These are phyloP conservation scores for Cantharellus anzutake DNA, from an alignment of 768 basidiomycete species.

Conservation along the genomic window DNA sequence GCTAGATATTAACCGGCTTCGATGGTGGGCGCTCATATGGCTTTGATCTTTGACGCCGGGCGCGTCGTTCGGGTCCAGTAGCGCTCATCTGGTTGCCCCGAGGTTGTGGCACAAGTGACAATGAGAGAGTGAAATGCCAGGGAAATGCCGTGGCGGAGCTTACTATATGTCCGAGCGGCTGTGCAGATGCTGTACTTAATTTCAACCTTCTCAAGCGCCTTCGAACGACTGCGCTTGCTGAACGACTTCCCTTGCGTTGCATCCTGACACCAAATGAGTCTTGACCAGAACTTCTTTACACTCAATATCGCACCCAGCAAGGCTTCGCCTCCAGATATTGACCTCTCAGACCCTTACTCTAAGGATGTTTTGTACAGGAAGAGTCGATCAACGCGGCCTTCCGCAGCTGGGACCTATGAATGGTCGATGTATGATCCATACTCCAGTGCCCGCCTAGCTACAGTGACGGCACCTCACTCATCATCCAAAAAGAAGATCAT, in stretches of 20 bases:
- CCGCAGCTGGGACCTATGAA: constrained; percentile 21
- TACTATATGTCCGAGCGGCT: neutral
- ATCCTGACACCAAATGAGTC: constrained; percentile 5
- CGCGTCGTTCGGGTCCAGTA: neutral
- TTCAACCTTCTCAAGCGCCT: neutral
- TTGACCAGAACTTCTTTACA: constrained; percentile 77
- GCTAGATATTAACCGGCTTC: too few relatives aligned
- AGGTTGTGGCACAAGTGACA: neutral
- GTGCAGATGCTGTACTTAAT: neutral
- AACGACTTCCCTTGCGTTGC: neutral
- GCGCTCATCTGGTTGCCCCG: neutral
- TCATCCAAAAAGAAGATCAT: constrained; percentile 56
- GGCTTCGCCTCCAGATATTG: constrained; percentile 40
- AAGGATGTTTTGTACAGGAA: constrained; percentile 48
- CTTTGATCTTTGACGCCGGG: neutral
- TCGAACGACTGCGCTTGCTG: neutral
- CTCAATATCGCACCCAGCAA: constrained; percentile 39
- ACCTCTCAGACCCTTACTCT: constrained; percentile 49
- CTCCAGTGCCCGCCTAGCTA: constrained; percentile 50
- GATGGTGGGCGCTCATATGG: neutral
- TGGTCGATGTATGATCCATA: constrained; percentile 5
- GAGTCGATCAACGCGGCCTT: constrained; percentile 20
- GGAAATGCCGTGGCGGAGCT: too few relatives aligned
- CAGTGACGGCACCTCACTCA: constrained; percentile 41
- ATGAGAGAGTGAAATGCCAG: neutral